phyloP scores from a whole-genome alignment of 768 basidiomycete genomes.

The Lactifluus echinatus region DNA sequence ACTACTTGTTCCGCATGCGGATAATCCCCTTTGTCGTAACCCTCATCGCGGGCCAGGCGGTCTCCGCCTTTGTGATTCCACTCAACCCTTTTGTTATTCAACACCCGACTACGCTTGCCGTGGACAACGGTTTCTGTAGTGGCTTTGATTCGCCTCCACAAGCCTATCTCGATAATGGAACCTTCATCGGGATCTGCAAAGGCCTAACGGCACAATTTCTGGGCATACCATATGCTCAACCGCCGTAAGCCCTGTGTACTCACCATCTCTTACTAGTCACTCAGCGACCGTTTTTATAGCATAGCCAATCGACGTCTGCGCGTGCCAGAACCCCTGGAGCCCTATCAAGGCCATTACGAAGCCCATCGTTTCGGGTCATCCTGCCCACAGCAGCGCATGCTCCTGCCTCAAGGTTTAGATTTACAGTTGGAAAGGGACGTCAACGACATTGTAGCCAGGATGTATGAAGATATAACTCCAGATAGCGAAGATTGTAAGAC shows the following conservation, averaged over 20 bases:
- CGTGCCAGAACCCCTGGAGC: conserved; percentile 13
- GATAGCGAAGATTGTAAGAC: conserved; percentile 19
- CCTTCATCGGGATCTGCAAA: conserved; percentile 20
- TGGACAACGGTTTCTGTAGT: not conserved
- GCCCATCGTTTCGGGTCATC: conserved; percentile 21
- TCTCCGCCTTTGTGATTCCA: not conserved
- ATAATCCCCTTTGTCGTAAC: not conserved
- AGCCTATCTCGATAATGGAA: conserved; percentile 22
- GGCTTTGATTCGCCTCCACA: not conserved
- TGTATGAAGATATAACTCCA: conserved; percentile 13
- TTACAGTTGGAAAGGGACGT: not conserved
- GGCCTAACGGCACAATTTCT: conserved; percentile 19
- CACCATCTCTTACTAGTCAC: too few relatives aligned
- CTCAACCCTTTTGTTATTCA: not conserved
- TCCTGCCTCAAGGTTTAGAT: not conserved
- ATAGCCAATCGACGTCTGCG: conserved; percentile 18
- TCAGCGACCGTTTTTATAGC: not conserved
- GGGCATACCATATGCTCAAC: conserved; percentile 27
- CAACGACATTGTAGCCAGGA: not conserved
- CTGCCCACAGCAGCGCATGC: conserved; percentile 23
- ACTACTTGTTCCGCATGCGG: not conserved
- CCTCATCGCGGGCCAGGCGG: not conserved
- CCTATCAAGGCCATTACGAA: conserved; percentile 20
- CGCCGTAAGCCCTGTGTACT: conserved; percentile 22
- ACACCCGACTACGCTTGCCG: not conserved